Evolutionary conservation across 2,329 filamentous ascomycete species (phyloP), one percentile per base, ranked within the genome.

Genomic region (Domatiomyces globalis): DNA sequence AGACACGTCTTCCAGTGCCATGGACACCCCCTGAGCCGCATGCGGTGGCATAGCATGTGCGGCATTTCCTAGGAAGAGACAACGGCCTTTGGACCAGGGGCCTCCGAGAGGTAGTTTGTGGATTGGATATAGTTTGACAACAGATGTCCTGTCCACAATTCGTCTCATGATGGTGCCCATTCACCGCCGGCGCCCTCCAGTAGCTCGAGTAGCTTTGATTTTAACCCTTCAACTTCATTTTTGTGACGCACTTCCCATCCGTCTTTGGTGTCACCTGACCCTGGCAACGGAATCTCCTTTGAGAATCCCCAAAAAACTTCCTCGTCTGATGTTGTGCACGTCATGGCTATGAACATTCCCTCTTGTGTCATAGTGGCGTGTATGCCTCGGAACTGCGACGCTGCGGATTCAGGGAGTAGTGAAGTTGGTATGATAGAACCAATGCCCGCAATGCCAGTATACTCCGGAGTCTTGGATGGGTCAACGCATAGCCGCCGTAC

Each of bases 61-160:
- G 1, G 56, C 54, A 27, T 58, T 54, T 17, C 56, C 56, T 33
- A 58, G 22, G 18, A 57, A 22, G 5, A 55, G 33, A 5, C 20
- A 29, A 18, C 55, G 46, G 22, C 48, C 46, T 33, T 51, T 43
- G 19, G 51, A 64, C 67, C 67, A 70, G 12, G 51, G 49, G 1
- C 64, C 63, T 4, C 65, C 65, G 15, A 59, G 56, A 0, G 66
- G 65, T 17, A 70, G 58, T 50, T 63, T 62, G 49, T 64, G 67
- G 18, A 68, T 58, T 5, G 67, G 67, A 47, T 66, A 68, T 49
- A 69, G 66, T 17, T 63, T 61, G 22, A 67, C 55, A 7, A 57
- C 54, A 9, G 63, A 43, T 9, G 29, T 49, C 57, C 42, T 54
- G 46, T 5, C 52, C 17, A 9, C 63, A 47, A 20, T 61, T 33